Evolutionary conservation across 2,329 filamentous ascomycete genomes (phyloP).

Genomic region (Onygena corvina): DNA sequence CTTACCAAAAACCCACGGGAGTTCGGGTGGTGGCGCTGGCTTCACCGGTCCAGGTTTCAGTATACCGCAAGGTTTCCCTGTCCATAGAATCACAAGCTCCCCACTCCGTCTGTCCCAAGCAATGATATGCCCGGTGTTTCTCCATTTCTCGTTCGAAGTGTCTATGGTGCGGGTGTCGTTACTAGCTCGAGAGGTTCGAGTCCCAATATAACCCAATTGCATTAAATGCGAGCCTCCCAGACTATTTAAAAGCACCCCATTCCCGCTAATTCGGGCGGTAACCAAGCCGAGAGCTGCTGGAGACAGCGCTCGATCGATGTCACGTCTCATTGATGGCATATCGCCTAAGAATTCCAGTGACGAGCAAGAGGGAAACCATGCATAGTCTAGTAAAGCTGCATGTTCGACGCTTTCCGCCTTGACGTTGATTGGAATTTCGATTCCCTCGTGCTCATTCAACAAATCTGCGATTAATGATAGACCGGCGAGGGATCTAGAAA

Average conservation of each 20-base stretch:
- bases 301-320: slow-evolving; percentile 14
- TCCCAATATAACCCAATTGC: slow-evolving; percentile 28
- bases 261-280: slow-evolving; percentile 18
- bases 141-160: slow-evolving; percentile 18
- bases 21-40: neutral
- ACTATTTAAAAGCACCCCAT: slow-evolving; percentile 17
- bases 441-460: slow-evolving; percentile 28
- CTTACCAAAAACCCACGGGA: slow-evolving; percentile 7
- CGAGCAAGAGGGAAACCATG: slow-evolving; percentile 27
- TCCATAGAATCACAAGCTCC: slow-evolving; percentile 23
- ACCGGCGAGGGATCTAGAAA: slow-evolving; percentile 22
- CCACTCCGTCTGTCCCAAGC: slow-evolving; percentile 26
- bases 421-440: slow-evolving; percentile 17
- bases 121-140: slow-evolving; percentile 27
- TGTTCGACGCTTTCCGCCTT: slow-evolving; percentile 15
- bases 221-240: slow-evolving; percentile 24
- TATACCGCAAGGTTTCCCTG: slow-evolving; percentile 19
- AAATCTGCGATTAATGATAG: slow-evolving; percentile 22
- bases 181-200: slow-evolving; percentile 12
- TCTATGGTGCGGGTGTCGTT: slow-evolving; percentile 1
- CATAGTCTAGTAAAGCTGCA: slow-evolving; percentile 13
- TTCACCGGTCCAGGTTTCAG: slow-evolving; percentile 20
- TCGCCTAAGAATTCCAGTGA: slow-evolving; percentile 23
- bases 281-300: slow-evolving; percentile 26
- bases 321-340: slow-evolving; percentile 10